Evolutionary conservation across 202 grass and related monocot genomes (phyloP), one percentile per base, ranked within the genome.

Genomic region (Sporobolus alterniflorus): DNA sequence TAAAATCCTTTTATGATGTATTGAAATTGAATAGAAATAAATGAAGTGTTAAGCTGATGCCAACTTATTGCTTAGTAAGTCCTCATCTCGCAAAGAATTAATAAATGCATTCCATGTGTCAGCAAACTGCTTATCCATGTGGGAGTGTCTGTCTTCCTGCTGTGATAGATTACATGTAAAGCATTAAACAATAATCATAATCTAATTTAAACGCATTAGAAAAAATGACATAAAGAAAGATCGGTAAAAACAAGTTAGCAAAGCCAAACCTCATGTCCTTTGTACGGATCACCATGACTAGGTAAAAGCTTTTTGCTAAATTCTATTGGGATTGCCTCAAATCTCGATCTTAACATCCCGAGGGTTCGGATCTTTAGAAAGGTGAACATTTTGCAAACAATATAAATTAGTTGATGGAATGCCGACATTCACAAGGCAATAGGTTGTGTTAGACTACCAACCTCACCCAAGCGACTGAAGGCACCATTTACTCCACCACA

Each of bases 401-500:
- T 72, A 84, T 39, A 64, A 34, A 65, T 31, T 31, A 74, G 61
- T 76, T 72, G 42, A 85, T 75, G 77, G 36, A 24, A 42, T 79
- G 24, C 65, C 49, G 86, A 40, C 29, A 78, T 44, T 71, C 43
- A n/a, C 57, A 83, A 9, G 16, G 33, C 52, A 83, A 32, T 81
- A 62, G 46, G 5, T 60, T 75, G 64, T 36, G 28, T 69, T 28
- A 88, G 85, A 66, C 29, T 56, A 84, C 80, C 59, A 75, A 99
- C 96, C 93, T 99, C 96, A 88, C 96, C 96, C 87, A 99, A 71
- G 86, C 76, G 96, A 81, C 96, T 99, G 71, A 99, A 99, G 59
- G 93, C 93, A 62, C 96, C 96, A 77, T 83, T 90, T 47, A 96
- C 86, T 85, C 96, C 96, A 75, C 96, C 96, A 79, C 83, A 92